Evolutionary conservation across 2,329 filamentous ascomycete genomes (phyloP), one percentile per base, ranked within the genome.

Genomic region (Microdochium paspali): DNA sequence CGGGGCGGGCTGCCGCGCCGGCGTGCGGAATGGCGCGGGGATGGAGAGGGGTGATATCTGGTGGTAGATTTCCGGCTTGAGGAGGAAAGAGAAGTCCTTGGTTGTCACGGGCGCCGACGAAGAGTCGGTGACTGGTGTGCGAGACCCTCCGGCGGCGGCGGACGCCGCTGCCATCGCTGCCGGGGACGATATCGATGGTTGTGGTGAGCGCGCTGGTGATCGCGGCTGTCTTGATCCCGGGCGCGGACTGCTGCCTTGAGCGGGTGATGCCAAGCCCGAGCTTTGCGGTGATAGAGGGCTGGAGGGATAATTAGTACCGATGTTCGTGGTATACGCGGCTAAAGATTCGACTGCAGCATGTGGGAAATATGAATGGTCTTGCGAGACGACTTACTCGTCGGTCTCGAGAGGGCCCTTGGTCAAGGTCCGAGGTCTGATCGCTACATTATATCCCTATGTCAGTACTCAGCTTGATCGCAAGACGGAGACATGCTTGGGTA

Each of bases 31-130:
- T 3, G 88, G 68, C 0, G 70, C 58, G 0, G 81, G 79, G 12
- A 82, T 65, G 51, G 75, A 72, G 42, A 80, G 73, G 15, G 76
- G 77, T 1, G 85, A 82, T 23, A 96, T 72, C 2, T 85, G 81
- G 61, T 95, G 90, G 69, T 91, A 96, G 48, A 90, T 84, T 53
- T 88, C 80, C 3, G 87, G 83, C 20, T 84, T 80, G 10, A 93
- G 77, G 43, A 96, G 80, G 62, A 85, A 91, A 18, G 83, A 80
- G 55, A 95, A 86, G 68, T 95, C 85, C 58, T 87, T 85, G 30
- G 70, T 64, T n/a, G 71, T 62, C 10, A 66, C 57, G 48, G 56
- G 61, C 51, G 48, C 59, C n/a, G n/a, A n/a, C n/a, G n/a, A n/a
- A 58, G 58, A 31, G 55, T 47, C 1, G 56, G 50, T 4, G 54